Evolutionary conservation across 2,329 filamentous ascomycete genomes (phyloP).

Genomic region (Epichloe bromicola): DNA sequence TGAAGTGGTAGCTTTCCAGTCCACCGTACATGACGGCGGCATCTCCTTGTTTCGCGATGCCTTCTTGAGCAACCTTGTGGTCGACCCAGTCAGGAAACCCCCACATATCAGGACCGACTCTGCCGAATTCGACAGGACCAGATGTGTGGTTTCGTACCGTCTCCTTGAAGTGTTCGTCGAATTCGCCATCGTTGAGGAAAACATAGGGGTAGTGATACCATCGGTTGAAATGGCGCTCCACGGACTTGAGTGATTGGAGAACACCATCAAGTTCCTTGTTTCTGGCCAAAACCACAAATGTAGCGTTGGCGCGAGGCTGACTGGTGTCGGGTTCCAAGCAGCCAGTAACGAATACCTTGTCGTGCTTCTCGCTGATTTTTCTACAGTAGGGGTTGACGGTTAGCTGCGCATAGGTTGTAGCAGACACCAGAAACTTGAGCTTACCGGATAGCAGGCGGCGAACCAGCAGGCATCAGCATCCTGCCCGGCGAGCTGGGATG

Average conservation of each 20-base stretch:
- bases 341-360: slow-evolving; percentile 89
- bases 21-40: slow-evolving; percentile 98
- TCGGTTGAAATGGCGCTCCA: slow-evolving; percentile 96
- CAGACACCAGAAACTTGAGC: background rate
- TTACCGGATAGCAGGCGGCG: slow-evolving; percentile 79
- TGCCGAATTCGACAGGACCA: slow-evolving; percentile 77
- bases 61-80: slow-evolving; percentile 83
- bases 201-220: slow-evolving; percentile 99
- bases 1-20: slow-evolving; percentile 96
- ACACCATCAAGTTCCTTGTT: slow-evolving; percentile 97
- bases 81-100: slow-evolving; percentile 96
- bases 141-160: slow-evolving; percentile 85
- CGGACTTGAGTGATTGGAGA: slow-evolving; percentile 91
- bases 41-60: slow-evolving; percentile 92
- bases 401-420: background rate
- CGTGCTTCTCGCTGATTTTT: slow-evolving; percentile 93
- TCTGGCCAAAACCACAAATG: slow-evolving; percentile 86
- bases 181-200: slow-evolving; percentile 94
- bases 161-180: slow-evolving; percentile 88
- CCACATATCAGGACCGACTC: slow-evolving; percentile 85
- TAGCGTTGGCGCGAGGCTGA: slow-evolving; percentile 77
- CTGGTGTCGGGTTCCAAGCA: slow-evolving; percentile 72
- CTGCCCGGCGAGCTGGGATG: slow-evolving; percentile 73
- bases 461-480: slow-evolving; percentile 76
- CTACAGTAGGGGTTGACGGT: slow-evolving; percentile 30